Base-by-base conservation (phyloP, 352 stramenopile genomes). In the Pythium insidiosum region DNA sequence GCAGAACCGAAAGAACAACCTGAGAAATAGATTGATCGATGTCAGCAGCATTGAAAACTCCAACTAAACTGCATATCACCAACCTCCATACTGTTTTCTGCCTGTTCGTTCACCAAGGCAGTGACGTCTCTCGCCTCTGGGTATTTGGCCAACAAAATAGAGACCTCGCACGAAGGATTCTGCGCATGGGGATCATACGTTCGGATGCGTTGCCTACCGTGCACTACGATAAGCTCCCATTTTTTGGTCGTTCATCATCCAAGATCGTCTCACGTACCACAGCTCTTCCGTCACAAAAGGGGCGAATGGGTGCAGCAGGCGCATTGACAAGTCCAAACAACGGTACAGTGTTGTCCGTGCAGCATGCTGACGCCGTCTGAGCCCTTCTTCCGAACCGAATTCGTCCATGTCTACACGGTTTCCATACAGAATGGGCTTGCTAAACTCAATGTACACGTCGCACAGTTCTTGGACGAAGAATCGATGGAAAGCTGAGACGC, bases 261-360 rank as follows among this genome's bases (percentile, higher is more conserved):
- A n/a, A 48, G 7, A 23, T 16, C 9, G 23, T 1, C 13, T 24
- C 19, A 41, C 59, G 9, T 95, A 94, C 97, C 97, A 99, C 9
- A 99, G 73, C 63, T 99, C 97, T 73, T 99, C 97, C 0, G 97
- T 99, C 19, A 99, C 91, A 63, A 99, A 99, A n/a, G 97, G 97
- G 63, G 98, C 98, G 60, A 99, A 97, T 6, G 96, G 96, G 57
- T 99, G 97, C 26, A 99, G 63, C 38, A 99, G 73, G 16, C 95
- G 85, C 56, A 99, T 85, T 16, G 90, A 97, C 50, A 82, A 82
- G 50, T 99, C 96, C 29, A 99, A 64, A 26, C 90, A 96, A 22
- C 92, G 70, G 65, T 94, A 97, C 6, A 99, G 67, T 9, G 85
- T 97, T 6, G 76, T 78, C 61, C 98, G 92, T 21, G 96, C 88